Conservation (phyloP, 2,329 filamentous ascomycete genomes). For the Sporothrix protearum region DNA sequence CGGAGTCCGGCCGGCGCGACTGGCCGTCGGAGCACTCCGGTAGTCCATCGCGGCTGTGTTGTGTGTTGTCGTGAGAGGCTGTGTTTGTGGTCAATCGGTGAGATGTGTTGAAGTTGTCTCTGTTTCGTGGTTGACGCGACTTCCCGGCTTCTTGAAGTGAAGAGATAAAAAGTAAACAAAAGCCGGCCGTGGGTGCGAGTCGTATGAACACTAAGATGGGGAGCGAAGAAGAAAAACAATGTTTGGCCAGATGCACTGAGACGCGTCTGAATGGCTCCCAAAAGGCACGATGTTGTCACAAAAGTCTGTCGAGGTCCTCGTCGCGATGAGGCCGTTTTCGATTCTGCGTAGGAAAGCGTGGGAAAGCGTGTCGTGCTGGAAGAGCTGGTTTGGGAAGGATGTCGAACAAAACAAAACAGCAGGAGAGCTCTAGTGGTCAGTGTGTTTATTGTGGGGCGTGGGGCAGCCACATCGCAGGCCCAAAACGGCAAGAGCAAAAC, state of each 20-base stretch:
- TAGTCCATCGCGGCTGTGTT: slow-evolving; percentile 23
- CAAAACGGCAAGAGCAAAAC: slow-evolving; percentile 24
- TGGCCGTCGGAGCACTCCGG: slow-evolving; percentile 16
- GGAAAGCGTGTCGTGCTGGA: slow-evolving; percentile 22
- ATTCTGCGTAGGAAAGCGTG: slow-evolving; percentile 3
- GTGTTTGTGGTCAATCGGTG: background rate
- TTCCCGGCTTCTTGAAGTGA: background rate
- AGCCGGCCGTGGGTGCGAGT: slow-evolving; percentile 6
- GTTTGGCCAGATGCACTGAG: slow-evolving; percentile 6
- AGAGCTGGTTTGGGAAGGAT: background rate
- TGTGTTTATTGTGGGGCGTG: slow-evolving; percentile 18
- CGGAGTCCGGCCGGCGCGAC: slow-evolving; percentile 15
- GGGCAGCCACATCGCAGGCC: slow-evolving; percentile 1
- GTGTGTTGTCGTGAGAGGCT: background rate
- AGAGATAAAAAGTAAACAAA: slow-evolving; percentile 25
- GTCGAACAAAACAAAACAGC: slow-evolving; percentile 23
- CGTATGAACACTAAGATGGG: slow-evolving; percentile 8
- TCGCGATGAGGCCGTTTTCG: slow-evolving; percentile 11
- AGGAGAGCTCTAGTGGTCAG: background rate
- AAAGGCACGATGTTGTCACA: background rate
- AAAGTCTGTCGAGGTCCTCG: background rate
- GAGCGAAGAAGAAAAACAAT: slow-evolving; percentile 8
- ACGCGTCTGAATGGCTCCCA: background rate
- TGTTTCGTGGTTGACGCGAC: slow-evolving; percentile 16
- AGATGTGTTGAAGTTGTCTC: background rate